Conservation (phyloP, 768 basidiomycete species). For the Psilocybe azurescens region DNA sequence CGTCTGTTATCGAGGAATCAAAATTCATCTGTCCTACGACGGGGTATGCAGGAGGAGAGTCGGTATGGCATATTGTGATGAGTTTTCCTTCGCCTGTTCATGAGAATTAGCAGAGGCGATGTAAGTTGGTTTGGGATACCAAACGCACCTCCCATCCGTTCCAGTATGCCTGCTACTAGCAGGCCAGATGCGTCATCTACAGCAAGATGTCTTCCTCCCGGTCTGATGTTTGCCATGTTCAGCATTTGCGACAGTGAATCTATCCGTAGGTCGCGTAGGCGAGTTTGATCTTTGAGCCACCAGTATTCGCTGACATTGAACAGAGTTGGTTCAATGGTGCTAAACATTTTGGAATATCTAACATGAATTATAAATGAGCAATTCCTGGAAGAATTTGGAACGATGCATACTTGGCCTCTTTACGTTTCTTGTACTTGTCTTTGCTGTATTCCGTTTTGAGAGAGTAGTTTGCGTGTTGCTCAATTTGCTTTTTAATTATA, state of each 20-base stretch:
- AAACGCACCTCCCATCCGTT: constrained; percentile 78
- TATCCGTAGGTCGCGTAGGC: constrained; percentile 83
- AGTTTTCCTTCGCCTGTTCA: constrained; percentile 76
- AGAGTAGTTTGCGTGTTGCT: constrained; percentile 88
- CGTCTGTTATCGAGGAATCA: constrained; percentile 52
- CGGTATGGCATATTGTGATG: constrained; percentile 85
- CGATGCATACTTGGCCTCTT: constrained; percentile 87
- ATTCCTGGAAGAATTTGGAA: neutral
- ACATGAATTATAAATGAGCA: neutral
- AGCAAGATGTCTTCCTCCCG: constrained; percentile 86
- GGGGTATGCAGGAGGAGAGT: constrained; percentile 92
- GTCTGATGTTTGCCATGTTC: constrained; percentile 79
- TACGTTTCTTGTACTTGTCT: constrained; percentile 96
- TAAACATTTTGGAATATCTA: constrained; percentile 88
- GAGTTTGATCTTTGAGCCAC: constrained; percentile 81
- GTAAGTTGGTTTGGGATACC: constrained; percentile 2
- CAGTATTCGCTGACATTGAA: constrained; percentile 91
- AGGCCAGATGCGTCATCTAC: constrained; percentile 94
- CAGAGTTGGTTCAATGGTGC: constrained; percentile 85
- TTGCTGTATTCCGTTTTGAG: constrained; percentile 98
- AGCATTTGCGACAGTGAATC: constrained; percentile 92
- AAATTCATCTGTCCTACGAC: constrained; percentile 89
- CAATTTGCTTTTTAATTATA: constrained; percentile 94
- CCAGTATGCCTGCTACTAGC: constrained; percentile 82
- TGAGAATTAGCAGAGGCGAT: constrained; percentile 8